phyloP scores from a whole-genome alignment of 768 basidiomycete genomes.

The Gymnopilus junonius region DNA sequence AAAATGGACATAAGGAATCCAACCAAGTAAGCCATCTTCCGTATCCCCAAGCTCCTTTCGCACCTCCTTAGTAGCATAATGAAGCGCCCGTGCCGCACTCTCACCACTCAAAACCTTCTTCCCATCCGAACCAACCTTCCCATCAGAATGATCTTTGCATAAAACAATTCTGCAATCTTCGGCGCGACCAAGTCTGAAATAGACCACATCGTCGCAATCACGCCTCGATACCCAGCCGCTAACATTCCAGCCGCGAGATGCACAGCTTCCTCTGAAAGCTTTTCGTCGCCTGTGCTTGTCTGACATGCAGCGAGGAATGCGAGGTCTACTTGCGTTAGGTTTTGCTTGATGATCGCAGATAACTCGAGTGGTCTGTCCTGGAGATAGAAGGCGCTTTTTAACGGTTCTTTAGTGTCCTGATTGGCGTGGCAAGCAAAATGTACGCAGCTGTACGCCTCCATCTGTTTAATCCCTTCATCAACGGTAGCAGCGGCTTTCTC shows the following conservation, averaged over 20 bases:
- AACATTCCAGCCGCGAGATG: conserved; percentile 18
- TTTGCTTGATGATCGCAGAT: background rate
- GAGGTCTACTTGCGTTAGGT: background rate
- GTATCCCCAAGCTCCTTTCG: background rate
- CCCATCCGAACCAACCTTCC: background rate
- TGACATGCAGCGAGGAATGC: conserved; percentile 11
- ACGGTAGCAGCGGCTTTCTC: background rate
- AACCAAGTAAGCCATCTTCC: background rate
- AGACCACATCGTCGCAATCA: conserved; percentile 19
- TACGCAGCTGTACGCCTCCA: background rate
- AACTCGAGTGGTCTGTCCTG: conserved; percentile 3
- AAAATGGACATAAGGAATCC: conserved; percentile 10
- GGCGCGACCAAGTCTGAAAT: conserved; percentile 7
- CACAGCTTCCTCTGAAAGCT: conserved; percentile 12
- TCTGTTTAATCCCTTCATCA: background rate
- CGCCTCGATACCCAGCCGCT: conserved; percentile 13
- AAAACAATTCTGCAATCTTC: background rate
- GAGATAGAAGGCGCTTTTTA: conserved; percentile 5
- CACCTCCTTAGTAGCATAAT: background rate
- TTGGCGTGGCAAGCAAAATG: conserved; percentile 12
- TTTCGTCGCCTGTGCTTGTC: background rate
- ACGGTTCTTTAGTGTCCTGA: conserved; percentile 1
- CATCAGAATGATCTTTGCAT: background rate
- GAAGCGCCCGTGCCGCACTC: background rate
- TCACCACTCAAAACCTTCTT: conserved; percentile 10